A percentile compares a stretch with the other conserved stretches of the same genome.
Evolutionary conservation across 2,329 filamentous ascomycete genomes (phyloP).

Genomic region (Anthostomella pinea): DNA sequence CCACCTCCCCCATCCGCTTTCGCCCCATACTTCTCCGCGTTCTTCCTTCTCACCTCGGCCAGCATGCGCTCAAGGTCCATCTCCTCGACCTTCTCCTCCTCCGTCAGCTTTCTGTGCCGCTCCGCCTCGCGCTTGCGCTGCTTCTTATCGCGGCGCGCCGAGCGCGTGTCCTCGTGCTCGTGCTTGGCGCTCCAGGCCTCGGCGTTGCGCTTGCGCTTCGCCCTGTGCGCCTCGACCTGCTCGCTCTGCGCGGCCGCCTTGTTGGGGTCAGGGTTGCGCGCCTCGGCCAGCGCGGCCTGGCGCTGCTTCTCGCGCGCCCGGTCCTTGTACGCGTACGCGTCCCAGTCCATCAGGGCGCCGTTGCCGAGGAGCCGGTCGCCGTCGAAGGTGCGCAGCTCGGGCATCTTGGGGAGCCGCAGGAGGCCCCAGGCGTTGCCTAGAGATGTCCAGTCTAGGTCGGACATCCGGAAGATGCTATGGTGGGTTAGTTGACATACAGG

Average conservation of each 20-base stretch:
- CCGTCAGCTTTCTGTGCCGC: constrained; percentile 63
- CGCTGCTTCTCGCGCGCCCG: constrained; percentile 67
- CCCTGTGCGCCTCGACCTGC: constrained; percentile 40
- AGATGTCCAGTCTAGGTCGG: constrained; percentile 81
- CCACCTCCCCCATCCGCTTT: constrained; percentile 25
- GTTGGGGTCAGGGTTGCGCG: constrained; percentile 26
- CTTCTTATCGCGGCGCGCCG: constrained; percentile 62
- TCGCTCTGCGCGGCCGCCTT: constrained; percentile 38
- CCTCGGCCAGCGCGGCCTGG: constrained; percentile 51
- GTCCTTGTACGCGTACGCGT: constrained; percentile 68
- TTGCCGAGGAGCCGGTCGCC: constrained; percentile 64
- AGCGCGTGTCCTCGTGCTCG: constrained; percentile 62
- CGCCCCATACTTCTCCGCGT: constrained; percentile 41
- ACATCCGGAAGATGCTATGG: constrained; percentile 73
- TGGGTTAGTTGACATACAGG: constrained; percentile 1
- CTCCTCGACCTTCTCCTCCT: constrained; percentile 63
- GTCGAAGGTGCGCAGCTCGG: constrained; percentile 73
- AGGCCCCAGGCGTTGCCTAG: constrained; percentile 83
- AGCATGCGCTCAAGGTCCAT: constrained; percentile 64
- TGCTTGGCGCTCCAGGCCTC: constrained; percentile 72
- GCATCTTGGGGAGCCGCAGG: constrained; percentile 87
- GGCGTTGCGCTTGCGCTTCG: constrained; percentile 58
- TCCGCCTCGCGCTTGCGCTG: constrained; percentile 63
- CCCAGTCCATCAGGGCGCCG: constrained; percentile 65
- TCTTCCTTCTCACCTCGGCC: constrained; percentile 58